phyloP scores from a whole-genome alignment of 768 basidiomycete species.

The Russula abietina region DNA sequence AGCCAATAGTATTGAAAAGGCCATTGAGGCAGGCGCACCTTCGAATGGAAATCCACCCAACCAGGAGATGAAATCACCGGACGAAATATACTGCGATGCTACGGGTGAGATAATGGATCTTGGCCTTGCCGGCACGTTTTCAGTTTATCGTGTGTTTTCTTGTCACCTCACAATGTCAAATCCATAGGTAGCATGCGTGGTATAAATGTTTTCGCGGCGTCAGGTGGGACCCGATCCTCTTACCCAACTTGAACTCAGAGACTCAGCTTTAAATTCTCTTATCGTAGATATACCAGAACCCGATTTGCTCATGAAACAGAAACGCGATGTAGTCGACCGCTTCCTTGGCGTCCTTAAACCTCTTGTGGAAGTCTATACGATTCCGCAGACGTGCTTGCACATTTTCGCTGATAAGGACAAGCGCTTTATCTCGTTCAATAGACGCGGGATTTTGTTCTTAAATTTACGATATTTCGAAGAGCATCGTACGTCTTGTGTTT shows the following conservation, averaged over 20 bases:
- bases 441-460: constrained; percentile 79
- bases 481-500: constrained; percentile 59
- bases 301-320: constrained; percentile 44
- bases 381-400: constrained; percentile 69
- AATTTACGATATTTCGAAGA: constrained; percentile 80
- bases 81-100: constrained; percentile 78
- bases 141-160: neutral
- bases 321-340: constrained; percentile 54
- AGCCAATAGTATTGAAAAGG: too few relatives aligned
- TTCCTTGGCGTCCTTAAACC: constrained; percentile 67
- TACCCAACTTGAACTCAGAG: constrained; percentile 24
- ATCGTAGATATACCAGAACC: constrained; percentile 51
- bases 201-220: neutral
- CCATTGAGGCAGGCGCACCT: too few relatives aligned
- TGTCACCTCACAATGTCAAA: neutral
- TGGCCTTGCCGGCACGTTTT: constrained; percentile 47
- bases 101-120: constrained; percentile 59
- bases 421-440: constrained; percentile 96
- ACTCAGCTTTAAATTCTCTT: neutral
- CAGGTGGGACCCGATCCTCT: constrained; percentile 15
- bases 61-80: constrained; percentile 60
- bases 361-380: constrained; percentile 63
- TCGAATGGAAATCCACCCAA: too few relatives aligned
- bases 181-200: constrained; percentile 9
- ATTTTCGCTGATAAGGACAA: constrained; percentile 81